A percentile compares a stretch with the other conserved stretches of the same genome.
These are phyloP conservation scores for Candida xyloterini DNA, from an alignment of 805 yeast species.

Conservation along the genomic window DNA sequence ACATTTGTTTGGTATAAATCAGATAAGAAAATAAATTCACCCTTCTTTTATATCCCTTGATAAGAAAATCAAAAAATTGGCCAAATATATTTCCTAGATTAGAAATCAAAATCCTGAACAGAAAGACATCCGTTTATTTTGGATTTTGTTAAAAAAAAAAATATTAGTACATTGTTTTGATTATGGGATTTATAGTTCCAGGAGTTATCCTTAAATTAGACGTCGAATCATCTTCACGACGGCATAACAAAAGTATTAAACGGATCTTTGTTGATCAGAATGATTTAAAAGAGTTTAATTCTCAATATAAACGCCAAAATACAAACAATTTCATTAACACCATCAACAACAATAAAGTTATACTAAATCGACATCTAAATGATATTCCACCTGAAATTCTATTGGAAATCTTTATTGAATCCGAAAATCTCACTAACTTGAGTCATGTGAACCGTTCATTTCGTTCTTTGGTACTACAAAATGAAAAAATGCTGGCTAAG, in stretches of 20 bases:
- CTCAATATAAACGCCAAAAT: constrained; percentile 2
- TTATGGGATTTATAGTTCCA: constrained; percentile 14
- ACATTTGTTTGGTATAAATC: background rate
- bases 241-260: constrained; percentile 5
- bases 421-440: constrained; percentile 14
- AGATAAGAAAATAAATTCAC: constrained; percentile 1
- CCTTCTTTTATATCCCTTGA: too few species aligned
- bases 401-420: constrained; percentile 14
- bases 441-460: constrained; percentile 7
- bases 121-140: too few species aligned
- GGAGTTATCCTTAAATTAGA: constrained; percentile 9
- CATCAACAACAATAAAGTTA: background rate
- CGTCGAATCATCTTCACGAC: constrained; percentile 5
- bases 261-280: constrained; percentile 6
- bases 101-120: too few species aligned
- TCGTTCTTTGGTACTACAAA: constrained; percentile 7
- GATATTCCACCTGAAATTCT: constrained; percentile 24
- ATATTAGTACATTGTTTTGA: constrained; percentile 2
- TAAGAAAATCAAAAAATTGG: too few species aligned
- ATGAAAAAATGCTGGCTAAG: constrained; percentile 9
- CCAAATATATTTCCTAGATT: too few species aligned
- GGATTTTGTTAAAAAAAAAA: background rate
- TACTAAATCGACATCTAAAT: background rate
- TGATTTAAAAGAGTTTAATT: constrained; percentile 7
- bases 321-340: background rate